Percentiles rank a stretch among this genome's conserved stretches.
Conservation (phyloP, 2,329 filamentous ascomycete species). For the Trichoderma oligosporum region DNA sequence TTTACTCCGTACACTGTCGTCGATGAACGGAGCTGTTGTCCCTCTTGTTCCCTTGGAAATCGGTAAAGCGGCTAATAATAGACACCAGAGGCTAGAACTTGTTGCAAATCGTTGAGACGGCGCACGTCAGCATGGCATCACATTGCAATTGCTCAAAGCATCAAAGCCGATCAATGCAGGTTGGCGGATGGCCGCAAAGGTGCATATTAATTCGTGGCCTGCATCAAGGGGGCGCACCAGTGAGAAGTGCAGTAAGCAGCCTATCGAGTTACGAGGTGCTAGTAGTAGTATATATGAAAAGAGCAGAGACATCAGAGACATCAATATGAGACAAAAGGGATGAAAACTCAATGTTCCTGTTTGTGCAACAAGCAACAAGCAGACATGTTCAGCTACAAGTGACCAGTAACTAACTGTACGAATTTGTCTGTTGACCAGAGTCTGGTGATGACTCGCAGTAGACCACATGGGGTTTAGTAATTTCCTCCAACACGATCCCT, state of each 20-base stretch:
- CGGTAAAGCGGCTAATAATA: constrained; percentile 9
- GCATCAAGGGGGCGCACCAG: background rate
- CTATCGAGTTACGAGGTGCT: no score
- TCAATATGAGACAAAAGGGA: constrained; percentile 11
- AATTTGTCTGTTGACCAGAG: background rate
- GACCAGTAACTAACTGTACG: background rate
- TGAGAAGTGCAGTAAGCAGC: background rate
- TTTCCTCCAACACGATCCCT: background rate
- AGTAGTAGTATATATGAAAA: no score
- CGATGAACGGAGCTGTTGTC: no score
- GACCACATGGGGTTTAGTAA: constrained; percentile 7
- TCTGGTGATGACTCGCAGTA: constrained; percentile 18
- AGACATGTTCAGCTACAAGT: no score
- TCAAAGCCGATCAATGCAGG: constrained; percentile 4
- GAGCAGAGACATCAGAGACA: background rate
- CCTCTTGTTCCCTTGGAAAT: background rate
- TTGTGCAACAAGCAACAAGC: background rate
- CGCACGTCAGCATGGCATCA: constrained; percentile 20
- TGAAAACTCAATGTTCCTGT: background rate
- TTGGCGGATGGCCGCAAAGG: background rate
- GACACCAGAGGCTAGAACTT: background rate
- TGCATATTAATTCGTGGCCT: no score
- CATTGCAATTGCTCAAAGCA: constrained; percentile 13
- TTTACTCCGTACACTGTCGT: no score
- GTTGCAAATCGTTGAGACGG: background rate